Conservation (phyloP, 768 basidiomycete genomes). For the Ramaria sp. region DNA sequence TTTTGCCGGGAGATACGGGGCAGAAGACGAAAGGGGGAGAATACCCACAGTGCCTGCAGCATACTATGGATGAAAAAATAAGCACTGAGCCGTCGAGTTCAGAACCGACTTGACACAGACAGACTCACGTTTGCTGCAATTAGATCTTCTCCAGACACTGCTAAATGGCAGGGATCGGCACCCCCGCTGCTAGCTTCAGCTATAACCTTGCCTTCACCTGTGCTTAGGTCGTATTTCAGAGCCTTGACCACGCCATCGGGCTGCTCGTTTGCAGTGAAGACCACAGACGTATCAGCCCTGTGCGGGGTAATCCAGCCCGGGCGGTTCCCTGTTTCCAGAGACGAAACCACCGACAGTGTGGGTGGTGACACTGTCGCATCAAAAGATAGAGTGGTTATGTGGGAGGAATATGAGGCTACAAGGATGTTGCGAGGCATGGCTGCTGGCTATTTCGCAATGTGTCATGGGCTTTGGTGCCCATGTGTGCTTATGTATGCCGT, state of each 20-base stretch:
- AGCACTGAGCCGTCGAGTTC: not conserved
- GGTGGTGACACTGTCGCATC: conserved; percentile 30
- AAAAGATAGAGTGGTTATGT: conserved; percentile 54
- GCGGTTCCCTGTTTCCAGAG: conserved; percentile 42
- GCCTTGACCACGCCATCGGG: conserved; percentile 52
- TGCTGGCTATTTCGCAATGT: not conserved
- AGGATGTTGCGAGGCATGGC: conserved; percentile 28
- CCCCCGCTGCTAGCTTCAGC: conserved; percentile 43
- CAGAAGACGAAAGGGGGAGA: conserved; percentile 40
- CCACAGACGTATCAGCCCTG: conserved; percentile 41
- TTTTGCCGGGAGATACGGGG: conserved; percentile 32
- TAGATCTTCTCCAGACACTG: conserved; percentile 45
- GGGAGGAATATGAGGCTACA: conserved; percentile 54
- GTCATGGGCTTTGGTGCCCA: not conserved
- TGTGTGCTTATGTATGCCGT: no score
- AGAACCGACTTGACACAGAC: not conserved
- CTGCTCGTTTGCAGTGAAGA: conserved; percentile 60
- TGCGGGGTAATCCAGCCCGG: conserved; percentile 71
- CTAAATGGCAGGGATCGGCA: conserved; percentile 50
- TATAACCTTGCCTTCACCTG: conserved; percentile 40
- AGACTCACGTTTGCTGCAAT: conserved; percentile 62
- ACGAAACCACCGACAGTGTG: conserved; percentile 34
- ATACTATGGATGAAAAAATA: conserved; percentile 56
- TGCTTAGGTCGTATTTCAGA: conserved; percentile 41
- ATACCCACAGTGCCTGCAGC: conserved; percentile 48